These are phyloP conservation scores for Colletotrichum sp. DNA, from an alignment of 2,329 filamentous ascomycete species.

Conservation along the genomic window DNA sequence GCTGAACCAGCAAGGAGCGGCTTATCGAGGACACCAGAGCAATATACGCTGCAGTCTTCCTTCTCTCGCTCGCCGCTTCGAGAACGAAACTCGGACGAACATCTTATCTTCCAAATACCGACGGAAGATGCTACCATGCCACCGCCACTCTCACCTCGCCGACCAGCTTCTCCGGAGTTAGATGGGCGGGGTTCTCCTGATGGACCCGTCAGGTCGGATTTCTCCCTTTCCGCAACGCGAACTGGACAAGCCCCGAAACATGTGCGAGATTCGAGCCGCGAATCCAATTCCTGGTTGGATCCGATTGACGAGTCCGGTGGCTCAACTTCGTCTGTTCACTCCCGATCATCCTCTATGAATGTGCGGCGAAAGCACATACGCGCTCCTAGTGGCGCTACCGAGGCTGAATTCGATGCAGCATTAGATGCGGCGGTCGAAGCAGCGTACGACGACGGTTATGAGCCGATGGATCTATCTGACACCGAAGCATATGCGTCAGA, in stretches of 20 bases:
- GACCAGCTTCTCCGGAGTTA: slow-evolving; percentile 46
- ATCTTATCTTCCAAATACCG: slow-evolving; percentile 49
- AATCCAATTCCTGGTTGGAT: slow-evolving; percentile 91
- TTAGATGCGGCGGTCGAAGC: slow-evolving; percentile 95
- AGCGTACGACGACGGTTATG: slow-evolving; percentile 90
- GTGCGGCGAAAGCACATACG: slow-evolving; percentile 74
- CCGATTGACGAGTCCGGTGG: slow-evolving; percentile 89
- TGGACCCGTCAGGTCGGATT: slow-evolving; percentile 37
- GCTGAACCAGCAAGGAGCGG: background rate
- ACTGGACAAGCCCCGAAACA: slow-evolving; percentile 40
- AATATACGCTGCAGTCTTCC: slow-evolving; percentile 52
- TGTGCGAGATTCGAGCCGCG: slow-evolving; percentile 69
- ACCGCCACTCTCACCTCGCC: slow-evolving; percentile 71
- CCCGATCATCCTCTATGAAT: slow-evolving; percentile 74
- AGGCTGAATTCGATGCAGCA: slow-evolving; percentile 92
- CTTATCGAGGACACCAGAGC: slow-evolving; percentile 23
- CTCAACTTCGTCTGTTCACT: slow-evolving; percentile 82
- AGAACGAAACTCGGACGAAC: slow-evolving; percentile 32
- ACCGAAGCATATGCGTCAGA: background rate
- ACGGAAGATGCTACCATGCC: slow-evolving; percentile 69
- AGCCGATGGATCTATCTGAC: slow-evolving; percentile 63
- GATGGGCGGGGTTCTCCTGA: slow-evolving; percentile 24
- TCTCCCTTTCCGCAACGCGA: slow-evolving; percentile 32
- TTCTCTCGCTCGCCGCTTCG: slow-evolving; percentile 57
- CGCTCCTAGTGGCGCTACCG: slow-evolving; percentile 72